Percentiles rank a stretch among this genome's conserved stretches.
phyloP scores from a whole-genome alignment of 164 flowering plant genomes.

The Macadamia integrifolia region DNA sequence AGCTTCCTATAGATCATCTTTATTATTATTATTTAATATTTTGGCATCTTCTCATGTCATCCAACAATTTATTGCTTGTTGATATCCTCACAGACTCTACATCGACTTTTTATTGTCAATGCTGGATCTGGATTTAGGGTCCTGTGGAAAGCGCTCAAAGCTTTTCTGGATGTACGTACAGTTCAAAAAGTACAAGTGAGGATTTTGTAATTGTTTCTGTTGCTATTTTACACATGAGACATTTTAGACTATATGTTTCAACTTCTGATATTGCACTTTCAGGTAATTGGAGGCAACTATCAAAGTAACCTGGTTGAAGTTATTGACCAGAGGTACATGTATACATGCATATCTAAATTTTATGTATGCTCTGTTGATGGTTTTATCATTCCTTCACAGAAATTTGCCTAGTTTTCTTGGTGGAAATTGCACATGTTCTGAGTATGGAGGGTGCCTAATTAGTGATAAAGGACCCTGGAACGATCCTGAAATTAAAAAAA shows the following conservation, averaged over 20 bases:
- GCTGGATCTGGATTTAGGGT: constrained; percentile 70
- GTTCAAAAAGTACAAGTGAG: constrained; percentile 51
- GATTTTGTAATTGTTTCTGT: neutral
- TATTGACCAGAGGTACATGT: constrained; percentile 51
- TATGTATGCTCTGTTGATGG: neutral
- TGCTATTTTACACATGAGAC: neutral
- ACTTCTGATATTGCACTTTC: constrained; percentile 13
- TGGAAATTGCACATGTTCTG: constrained; percentile 67
- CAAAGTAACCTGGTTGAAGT: constrained; percentile 34
- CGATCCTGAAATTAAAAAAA: constrained; percentile 43
- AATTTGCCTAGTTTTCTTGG: constrained; percentile 68
- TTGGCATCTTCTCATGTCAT: constrained; percentile 1
- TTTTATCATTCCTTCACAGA: constrained; percentile 27
- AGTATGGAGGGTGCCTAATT: constrained; percentile 62
- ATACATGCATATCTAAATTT: neutral
- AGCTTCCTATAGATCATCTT: constrained; percentile 1
- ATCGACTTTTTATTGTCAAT: constrained; percentile 56
- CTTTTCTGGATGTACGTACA: constrained; percentile 59
- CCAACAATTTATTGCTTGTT: neutral
- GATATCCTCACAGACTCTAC: constrained; percentile 44
- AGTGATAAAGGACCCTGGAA: constrained; percentile 85
- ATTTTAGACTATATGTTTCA: neutral
- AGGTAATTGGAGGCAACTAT: constrained; percentile 62
- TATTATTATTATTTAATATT: neutral
- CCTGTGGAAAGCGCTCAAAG: constrained; percentile 55